Evolutionary conservation across 345 rosid species (phyloP).

Genomic region (Turritis glabra): DNA sequence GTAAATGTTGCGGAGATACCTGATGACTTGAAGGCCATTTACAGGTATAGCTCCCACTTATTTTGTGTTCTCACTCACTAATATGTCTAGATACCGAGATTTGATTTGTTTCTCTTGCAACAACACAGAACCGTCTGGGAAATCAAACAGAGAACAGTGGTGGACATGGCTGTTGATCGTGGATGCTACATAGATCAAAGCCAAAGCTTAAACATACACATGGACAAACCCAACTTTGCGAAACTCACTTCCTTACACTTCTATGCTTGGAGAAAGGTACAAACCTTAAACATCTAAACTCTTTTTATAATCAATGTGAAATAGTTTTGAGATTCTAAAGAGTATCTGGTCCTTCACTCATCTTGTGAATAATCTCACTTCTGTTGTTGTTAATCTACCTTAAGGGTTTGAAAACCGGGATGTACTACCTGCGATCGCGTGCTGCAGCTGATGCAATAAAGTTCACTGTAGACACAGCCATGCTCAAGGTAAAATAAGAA

Average conservation of each 20-base stretch:
- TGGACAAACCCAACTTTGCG: conserved; percentile 71
- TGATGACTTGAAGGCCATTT: conserved; percentile 57
- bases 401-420: conserved; percentile 86
- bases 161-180: conserved; percentile 80
- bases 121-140: conserved; percentile 69
- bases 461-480: conserved; percentile 82
- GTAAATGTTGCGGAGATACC: conserved; percentile 62
- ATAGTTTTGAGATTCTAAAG: not conserved
- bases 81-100: not conserved
- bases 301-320: not conserved
- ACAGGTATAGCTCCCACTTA: conserved; percentile 48
- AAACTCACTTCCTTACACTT: conserved; percentile 74
- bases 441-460: conserved; percentile 97
- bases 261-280: conserved; percentile 77
- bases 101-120: conserved; percentile 4
- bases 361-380: not conserved
- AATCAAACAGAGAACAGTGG: conserved; percentile 70
- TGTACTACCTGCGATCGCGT: conserved; percentile 82
- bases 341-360: not conserved
- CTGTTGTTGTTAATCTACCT: not conserved
- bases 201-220: conserved; percentile 81
- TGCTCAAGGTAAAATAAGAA: conserved; percentile 47
- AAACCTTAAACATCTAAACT: not conserved
- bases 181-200: conserved; percentile 83
- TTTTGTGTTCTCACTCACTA: not conserved